phyloP scores from a whole-genome alignment of 345 rosid species.

The Schrenkiella parvula region DNA sequence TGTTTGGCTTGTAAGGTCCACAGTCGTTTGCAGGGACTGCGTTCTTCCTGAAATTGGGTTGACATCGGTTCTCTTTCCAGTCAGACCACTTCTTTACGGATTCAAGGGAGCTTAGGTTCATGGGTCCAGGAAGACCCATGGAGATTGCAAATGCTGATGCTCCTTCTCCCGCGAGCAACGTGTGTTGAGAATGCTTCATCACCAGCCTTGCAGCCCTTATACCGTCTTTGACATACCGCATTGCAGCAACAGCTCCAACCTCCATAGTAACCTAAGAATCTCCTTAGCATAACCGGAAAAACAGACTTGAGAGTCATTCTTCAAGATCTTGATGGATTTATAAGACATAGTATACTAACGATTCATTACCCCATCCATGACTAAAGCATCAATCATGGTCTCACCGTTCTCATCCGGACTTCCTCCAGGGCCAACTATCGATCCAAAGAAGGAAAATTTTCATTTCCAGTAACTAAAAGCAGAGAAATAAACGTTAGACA shows the following conservation, averaged over 20 bases:
- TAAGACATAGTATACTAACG: neutral
- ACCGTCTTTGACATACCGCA: constrained; percentile 93
- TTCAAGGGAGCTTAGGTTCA: constrained; percentile 75
- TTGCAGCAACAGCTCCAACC: constrained; percentile 98
- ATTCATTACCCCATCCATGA: constrained; percentile 82
- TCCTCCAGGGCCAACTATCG: constrained; percentile 93
- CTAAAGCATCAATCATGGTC: constrained; percentile 84
- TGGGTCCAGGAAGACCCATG: constrained; percentile 92
- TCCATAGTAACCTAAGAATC: constrained; percentile 84
- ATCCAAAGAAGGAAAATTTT: neutral
- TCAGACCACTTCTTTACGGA: constrained; percentile 69
- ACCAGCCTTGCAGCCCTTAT: constrained; percentile 82
- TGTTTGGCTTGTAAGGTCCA: constrained; percentile 69
- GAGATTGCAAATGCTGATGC: constrained; percentile 88
- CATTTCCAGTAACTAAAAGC: neutral
- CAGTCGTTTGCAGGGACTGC: constrained; percentile 53
- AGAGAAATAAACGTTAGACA: neutral
- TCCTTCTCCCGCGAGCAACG: constrained; percentile 75
- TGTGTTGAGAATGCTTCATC: constrained; percentile 76
- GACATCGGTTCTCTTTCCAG: constrained; percentile 70
- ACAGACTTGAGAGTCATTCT: constrained; percentile 5
- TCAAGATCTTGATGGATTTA: neutral
- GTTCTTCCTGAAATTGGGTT: constrained; percentile 86
- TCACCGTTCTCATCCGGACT: constrained; percentile 97
- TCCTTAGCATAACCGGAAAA: constrained; percentile 38